Conservation (phyloP, 2,329 filamentous ascomycete genomes). For the Penicillium olsonii region DNA sequence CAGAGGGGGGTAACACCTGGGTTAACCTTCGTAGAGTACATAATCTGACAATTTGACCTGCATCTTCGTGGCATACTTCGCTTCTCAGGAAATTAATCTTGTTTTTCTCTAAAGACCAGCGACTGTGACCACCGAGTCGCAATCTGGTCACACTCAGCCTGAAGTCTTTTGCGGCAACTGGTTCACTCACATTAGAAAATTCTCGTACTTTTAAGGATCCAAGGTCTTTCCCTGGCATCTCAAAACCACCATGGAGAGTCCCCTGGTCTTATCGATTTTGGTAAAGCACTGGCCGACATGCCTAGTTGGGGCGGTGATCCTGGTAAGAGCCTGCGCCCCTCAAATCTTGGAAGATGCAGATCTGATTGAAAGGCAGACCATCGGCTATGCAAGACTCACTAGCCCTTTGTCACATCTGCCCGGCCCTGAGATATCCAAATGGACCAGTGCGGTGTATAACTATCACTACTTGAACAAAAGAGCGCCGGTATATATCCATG, state of each 20-base stretch:
- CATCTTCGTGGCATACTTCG: too few species aligned
- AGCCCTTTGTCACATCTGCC: slow-evolving; percentile 21
- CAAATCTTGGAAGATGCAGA: not conserved
- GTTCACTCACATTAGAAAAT: too few species aligned
- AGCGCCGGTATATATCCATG: slow-evolving; percentile 24
- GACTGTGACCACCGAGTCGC: too few species aligned
- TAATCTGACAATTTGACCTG: too few species aligned
- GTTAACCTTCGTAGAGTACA: too few species aligned
- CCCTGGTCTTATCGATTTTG: not conserved
- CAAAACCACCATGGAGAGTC: not conserved
- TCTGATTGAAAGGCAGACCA: slow-evolving; percentile 2
- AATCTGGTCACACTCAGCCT: too few species aligned
- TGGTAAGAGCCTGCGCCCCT: slow-evolving; percentile 1
- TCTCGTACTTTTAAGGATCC: too few species aligned
- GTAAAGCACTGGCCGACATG: not conserved
- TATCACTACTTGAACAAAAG: slow-evolving; percentile 26
- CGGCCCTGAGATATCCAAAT: slow-evolving; percentile 29
- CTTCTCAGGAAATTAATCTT: too few species aligned
- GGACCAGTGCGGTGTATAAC: slow-evolving; percentile 23
- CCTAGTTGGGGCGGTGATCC: not conserved
- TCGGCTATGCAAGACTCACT: slow-evolving; percentile 11
- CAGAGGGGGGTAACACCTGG: too few species aligned
- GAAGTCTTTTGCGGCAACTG: too few species aligned
- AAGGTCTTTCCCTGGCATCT: too few species aligned
- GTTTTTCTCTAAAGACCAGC: too few species aligned